These are phyloP conservation scores for Elaphomyces granulatus DNA, from an alignment of 495 filamentous ascomycete species.

Conservation along the genomic window DNA sequence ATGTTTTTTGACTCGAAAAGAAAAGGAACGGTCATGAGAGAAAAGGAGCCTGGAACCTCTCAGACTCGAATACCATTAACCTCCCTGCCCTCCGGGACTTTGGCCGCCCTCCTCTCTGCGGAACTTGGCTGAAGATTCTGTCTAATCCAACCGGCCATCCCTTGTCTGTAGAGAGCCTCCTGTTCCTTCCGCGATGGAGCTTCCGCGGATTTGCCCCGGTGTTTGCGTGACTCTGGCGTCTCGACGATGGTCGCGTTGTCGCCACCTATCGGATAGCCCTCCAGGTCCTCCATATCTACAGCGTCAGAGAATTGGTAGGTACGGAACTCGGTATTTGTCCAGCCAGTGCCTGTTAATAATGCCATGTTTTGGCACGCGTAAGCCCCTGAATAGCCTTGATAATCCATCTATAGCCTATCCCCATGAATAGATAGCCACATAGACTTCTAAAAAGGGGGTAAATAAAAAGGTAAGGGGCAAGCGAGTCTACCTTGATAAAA, in stretches of 20 bases:
- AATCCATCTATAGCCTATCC: too few relatives aligned
- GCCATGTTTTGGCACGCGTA: too few relatives aligned
- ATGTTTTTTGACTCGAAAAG: too few relatives aligned
- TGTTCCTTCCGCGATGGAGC: constrained; percentile 25
- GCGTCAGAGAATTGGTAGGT: constrained; percentile 52
- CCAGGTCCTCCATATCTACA: constrained; percentile 22
- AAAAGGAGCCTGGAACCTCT: constrained; percentile 2
- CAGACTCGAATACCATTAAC: constrained; percentile 20
- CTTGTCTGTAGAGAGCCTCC: constrained; percentile 24
- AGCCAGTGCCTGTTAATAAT: constrained; percentile 63
- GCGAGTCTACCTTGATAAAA: constrained; percentile 34
- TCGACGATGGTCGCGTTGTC: constrained; percentile 49
- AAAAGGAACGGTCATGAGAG: constrained; percentile 2
- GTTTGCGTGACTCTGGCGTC: constrained; percentile 43
- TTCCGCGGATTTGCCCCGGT: constrained; percentile 35
- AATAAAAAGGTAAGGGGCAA: too few relatives aligned
- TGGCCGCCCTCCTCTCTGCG: constrained; percentile 25
- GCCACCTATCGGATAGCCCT: constrained; percentile 26
- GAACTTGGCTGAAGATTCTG: constrained; percentile 30
- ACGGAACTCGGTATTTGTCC: constrained; percentile 72
- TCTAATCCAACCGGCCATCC: constrained; percentile 30
- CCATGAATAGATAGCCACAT: too few relatives aligned
- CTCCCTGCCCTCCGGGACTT: constrained; percentile 24
- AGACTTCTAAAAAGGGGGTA: too few relatives aligned
- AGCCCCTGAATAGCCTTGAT: too few relatives aligned